Conservation (phyloP, 768 basidiomycete genomes). For the Psilocybe cyanescens region DNA sequence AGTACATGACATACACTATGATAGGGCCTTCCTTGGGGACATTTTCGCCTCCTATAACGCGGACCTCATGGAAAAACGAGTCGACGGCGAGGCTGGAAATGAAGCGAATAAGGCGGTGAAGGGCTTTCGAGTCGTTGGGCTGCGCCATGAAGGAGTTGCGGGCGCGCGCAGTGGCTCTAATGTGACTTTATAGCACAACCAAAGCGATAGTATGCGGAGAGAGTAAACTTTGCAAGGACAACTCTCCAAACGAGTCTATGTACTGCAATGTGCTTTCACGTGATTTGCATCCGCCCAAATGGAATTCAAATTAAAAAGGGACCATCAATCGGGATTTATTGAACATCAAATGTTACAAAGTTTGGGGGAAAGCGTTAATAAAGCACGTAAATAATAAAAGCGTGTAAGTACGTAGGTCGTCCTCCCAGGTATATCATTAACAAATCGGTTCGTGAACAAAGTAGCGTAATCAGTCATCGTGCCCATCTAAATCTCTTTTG, state of each 20-base stretch:
- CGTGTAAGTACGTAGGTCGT: background rate
- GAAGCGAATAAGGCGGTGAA: conserved; percentile 74
- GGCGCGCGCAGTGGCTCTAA: background rate
- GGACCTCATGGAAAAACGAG: conserved; percentile 90
- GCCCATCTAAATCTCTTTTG: conserved; percentile 28
- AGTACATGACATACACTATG: conserved; percentile 71
- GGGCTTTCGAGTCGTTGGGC: conserved; percentile 42
- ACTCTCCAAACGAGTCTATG: conserved; percentile 3
- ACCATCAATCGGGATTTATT: background rate
- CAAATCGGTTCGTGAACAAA: conserved; percentile 10
- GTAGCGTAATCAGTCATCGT: conserved; percentile 22
- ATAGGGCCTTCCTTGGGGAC: conserved; percentile 89
- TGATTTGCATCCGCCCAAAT: background rate
- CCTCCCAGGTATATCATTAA: background rate
- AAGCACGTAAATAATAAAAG: conserved; percentile 23
- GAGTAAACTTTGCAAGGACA: background rate
- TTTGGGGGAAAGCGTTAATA: conserved; percentile 12
- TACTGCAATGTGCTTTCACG: conserved; percentile 4
- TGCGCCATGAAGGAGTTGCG: conserved; percentile 21
- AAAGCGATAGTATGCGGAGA: background rate
- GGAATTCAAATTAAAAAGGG: background rate
- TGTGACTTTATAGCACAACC: background rate
- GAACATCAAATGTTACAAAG: conserved; percentile 3
- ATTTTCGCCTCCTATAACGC: conserved; percentile 85
- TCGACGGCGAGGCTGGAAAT: conserved; percentile 76